Conservation (phyloP, 441 rosid genomes). For the Geranium incanum region DNA sequence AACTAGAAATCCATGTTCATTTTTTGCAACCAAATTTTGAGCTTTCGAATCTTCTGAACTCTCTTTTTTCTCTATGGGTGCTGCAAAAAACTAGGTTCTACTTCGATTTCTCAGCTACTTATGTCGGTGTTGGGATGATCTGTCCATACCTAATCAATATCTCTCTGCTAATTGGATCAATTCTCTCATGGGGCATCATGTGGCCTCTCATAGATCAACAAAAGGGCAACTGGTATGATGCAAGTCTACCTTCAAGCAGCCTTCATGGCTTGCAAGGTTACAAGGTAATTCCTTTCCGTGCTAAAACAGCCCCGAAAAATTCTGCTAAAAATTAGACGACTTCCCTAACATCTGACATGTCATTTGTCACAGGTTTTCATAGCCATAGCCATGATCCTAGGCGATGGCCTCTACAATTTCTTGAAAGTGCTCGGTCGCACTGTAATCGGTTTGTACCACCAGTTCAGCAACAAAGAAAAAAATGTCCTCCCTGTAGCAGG, state of each 20-base stretch:
- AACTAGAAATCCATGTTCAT: too few species aligned
- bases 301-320: neutral
- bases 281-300: constrained; percentile 10
- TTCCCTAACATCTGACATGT: neutral
- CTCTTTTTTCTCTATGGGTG: neutral
- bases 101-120: constrained; percentile 24
- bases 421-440: constrained; percentile 18
- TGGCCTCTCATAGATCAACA: constrained; percentile 24
- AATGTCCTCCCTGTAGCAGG: constrained; percentile 11
- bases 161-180: constrained; percentile 18
- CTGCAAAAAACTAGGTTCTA: constrained; percentile 19
- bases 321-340: neutral
- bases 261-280: constrained; percentile 22
- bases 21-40: neutral
- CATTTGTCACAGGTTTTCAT: constrained; percentile 18
- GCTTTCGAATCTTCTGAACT: neutral
- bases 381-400: constrained; percentile 20
- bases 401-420: constrained; percentile 27
- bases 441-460: neutral
- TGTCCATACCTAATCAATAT: constrained; percentile 22
- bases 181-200: constrained; percentile 24
- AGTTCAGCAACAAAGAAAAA: neutral
- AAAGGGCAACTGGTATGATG: constrained; percentile 18
- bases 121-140: constrained; percentile 23
- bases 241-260: neutral